A percentile compares a stretch with the other conserved stretches of the same genome.
Conservation (phyloP, 371 early-diverging fungal genomes). For the Apophysomyces trapeziformis region DNA sequence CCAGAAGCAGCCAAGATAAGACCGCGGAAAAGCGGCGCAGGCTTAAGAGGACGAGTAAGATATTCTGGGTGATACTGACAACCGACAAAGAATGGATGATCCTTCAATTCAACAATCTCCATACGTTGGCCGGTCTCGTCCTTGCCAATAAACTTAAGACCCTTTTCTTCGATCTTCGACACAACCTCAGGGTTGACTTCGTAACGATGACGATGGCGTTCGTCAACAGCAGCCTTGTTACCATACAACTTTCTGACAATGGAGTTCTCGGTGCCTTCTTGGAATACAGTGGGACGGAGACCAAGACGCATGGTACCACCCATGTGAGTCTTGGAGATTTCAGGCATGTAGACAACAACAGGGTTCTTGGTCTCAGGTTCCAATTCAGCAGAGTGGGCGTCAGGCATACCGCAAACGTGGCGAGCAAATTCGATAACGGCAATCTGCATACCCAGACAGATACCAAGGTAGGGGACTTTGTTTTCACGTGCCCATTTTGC, state of each 20-base stretch:
- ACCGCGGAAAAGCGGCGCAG: slow-evolving; percentile 94
- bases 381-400: slow-evolving; percentile 91
- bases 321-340: slow-evolving; percentile 92
- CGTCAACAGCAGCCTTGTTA: slow-evolving; percentile 66
- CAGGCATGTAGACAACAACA: slow-evolving; percentile 96
- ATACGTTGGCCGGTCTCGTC: slow-evolving; percentile 95
- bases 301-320: slow-evolving; percentile 99
- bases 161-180: slow-evolving; percentile 77
- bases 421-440: slow-evolving; percentile 99
- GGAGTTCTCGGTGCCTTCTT: slow-evolving; percentile 60
- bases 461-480: slow-evolving; percentile 97
- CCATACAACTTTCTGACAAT: slow-evolving; percentile 77
- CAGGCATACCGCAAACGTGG: slow-evolving; percentile 86
- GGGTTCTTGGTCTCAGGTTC: slow-evolving; percentile 71
- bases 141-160: slow-evolving; percentile 92
- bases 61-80: slow-evolving; percentile 99
- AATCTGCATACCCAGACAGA: slow-evolving; percentile 99
- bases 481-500: slow-evolving; percentile 98
- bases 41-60: slow-evolving; percentile 91
- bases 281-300: slow-evolving; percentile 85
- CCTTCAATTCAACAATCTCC: slow-evolving; percentile 94
- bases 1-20: slow-evolving; percentile 86
- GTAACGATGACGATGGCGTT: slow-evolving; percentile 99
- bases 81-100: slow-evolving; percentile 97
- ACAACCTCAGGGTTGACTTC: slow-evolving; percentile 95